Base-by-base conservation (phyloP, 139 green algal genomes). In the Picochlorum sp. region DNA sequence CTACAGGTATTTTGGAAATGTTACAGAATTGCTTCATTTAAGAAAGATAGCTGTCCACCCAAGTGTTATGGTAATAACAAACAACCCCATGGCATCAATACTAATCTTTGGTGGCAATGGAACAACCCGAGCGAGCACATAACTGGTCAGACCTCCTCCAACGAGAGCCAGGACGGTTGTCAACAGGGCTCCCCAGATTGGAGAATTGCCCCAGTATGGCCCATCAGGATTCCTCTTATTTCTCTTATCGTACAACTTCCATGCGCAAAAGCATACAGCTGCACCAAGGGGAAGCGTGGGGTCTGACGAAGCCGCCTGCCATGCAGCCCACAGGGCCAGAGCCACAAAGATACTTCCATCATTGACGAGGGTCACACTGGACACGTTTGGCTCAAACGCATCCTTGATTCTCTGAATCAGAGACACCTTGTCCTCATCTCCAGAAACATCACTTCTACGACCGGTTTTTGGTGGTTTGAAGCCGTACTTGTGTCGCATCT, bases 271-370 rank as follows among this genome's bases (percentile, higher is more conserved):
- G 34, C 62, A 71, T 21, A 86, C 63, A 16, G 74, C 68, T 3
- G 61, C 56, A 26, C 74, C 72, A 55, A 87, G 45, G 15, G 81
- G 81, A 18, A 83, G 66, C 2, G 76, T 85, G 9, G 81, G 81
- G 49, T 87, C 81, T 2, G 60, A 62, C n/a, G 75, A 77, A 2
- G 65, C 75, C 4, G 79, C 71, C 63, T 79, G 69, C 63, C 51
- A 73, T 26, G 34, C 84, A 62, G 70, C 90, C 87, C 86, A 95
- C 6, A 85, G 2, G 4, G 67, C 86, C 14, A 95, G 66, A 2
- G 63, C 75, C 0, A 80, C n/a, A 54, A 86, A 95, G 30, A 92
- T 78, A 24, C 68, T 60, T 4, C 86, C 87, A 69, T 95, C 87
- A 69, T 94, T 95, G 47, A 94, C 77, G 1, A 95, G 66, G 4